These are phyloP conservation scores for Plasmodium vivax DNA, from an alignment of 169 alveolate species.

Conservation along the genomic window DNA sequence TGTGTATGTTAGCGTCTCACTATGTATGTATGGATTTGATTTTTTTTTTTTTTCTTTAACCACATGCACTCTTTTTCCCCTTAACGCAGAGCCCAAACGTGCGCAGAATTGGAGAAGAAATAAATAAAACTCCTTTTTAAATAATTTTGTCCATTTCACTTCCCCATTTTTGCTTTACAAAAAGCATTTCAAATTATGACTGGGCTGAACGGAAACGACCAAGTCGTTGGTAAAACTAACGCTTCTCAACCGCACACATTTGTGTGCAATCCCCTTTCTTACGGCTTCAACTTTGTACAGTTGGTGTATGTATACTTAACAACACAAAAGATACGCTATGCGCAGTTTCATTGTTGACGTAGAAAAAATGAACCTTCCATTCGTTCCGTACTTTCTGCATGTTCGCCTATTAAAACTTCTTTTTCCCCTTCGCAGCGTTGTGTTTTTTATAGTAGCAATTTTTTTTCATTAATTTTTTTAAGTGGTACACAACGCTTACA, in stretches of 20 bases:
- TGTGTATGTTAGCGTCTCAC: background rate
- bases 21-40: background rate
- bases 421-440: background rate
- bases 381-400: background rate
- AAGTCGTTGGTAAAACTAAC: background rate
- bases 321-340: background rate
- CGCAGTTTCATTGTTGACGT: background rate
- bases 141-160: background rate
- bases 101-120: constrained; percentile 40
- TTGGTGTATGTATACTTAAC: background rate
- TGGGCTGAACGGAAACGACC: background rate
- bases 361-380: background rate
- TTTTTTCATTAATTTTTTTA: constrained; percentile 34
- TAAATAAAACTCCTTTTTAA: background rate
- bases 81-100: constrained; percentile 43
- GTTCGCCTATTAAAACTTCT: background rate
- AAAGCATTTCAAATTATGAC: constrained; percentile 9
- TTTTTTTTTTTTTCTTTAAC: background rate
- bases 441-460: background rate
- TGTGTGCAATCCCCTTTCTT: background rate
- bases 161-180: background rate
- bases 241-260: background rate
- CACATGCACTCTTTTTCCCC: background rate
- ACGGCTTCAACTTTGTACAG: background rate
- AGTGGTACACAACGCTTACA: background rate